phyloP scores from a whole-genome alignment of 78 protist genomes.

The Dictyostelium intermedium region DNA sequence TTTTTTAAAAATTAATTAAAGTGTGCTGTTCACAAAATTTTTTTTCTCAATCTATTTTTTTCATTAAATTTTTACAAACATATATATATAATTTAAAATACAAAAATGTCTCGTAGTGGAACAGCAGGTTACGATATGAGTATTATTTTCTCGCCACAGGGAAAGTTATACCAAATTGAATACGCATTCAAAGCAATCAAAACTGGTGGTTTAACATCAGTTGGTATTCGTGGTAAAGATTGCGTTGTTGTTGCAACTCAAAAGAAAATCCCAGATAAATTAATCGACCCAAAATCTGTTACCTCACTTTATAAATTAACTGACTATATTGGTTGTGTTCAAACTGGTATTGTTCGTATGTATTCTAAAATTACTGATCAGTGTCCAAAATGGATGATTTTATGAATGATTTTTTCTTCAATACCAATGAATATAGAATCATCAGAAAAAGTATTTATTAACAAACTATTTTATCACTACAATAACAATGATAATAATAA shows the following conservation, averaged over 20 bases:
- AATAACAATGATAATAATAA: neutral
- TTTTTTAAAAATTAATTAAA: no score
- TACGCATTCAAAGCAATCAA: constrained; percentile 98
- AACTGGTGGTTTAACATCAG: constrained; percentile 89
- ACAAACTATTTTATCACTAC: no score
- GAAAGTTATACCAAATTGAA: constrained; percentile 98
- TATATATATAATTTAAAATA: neutral
- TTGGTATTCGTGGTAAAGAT: constrained; percentile 96
- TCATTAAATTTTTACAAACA: neutral
- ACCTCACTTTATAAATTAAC: constrained; percentile 92
- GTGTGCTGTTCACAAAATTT: neutral
- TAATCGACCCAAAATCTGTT: constrained; percentile 90
- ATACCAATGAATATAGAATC: neutral
- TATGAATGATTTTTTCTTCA: no score
- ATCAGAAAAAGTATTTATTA: no score
- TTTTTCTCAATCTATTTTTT: neutral
- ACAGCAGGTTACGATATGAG: constrained; percentile 96
- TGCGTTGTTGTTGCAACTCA: constrained; percentile 92
- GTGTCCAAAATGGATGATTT: no score
- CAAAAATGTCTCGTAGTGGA: constrained; percentile 60
- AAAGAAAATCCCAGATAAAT: constrained; percentile 96
- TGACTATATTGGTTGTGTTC: constrained; percentile 91
- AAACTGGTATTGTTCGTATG: constrained; percentile 93
- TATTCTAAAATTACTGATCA: neutral
- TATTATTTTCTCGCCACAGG: constrained; percentile 98